Base-by-base conservation (phyloP, 2,329 filamentous ascomycete species). In the Huntiella omanensis region DNA sequence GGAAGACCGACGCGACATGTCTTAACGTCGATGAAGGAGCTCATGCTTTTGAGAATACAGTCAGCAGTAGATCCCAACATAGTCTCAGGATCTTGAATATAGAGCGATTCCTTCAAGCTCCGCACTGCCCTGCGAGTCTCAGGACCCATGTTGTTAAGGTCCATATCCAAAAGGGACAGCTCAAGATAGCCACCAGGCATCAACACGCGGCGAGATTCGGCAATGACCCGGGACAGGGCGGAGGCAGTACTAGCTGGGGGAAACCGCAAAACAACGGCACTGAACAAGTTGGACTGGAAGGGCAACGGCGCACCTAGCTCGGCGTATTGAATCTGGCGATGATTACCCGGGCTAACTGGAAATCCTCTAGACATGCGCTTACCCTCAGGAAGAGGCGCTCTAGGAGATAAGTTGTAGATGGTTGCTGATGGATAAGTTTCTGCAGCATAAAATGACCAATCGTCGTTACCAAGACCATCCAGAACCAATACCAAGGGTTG, bases 391-490 rank as follows among this genome's bases (percentile, higher is more conserved):
- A 69, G 54, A 36, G 69, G 69, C 35, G 69, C 65, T 22, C 71
- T 64, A 5, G 75, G 75, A 0, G 75, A 78, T 17, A 88, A 67
- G 56, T 87, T 85, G 64, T 83, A 88, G 51, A 91, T 80, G 2
- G 75, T 79, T 0, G 79, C 79, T 1, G 69, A 68, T 0, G 80
- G 79, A 52, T 88, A 88, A 1, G 81, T 85, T 56, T 87, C 75
- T 5, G 83, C 81, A 15, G 82, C 82, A 54, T 86, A 88, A 58
- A 84, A 87, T 0, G 83, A 87, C 83, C 83, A 91, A 56, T 91
- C 83, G 53, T 81, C 77, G 55, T 86, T 87, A n/a, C 83, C 83
- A 28, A 91, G 75, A 4, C 83, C 83, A 61, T 91, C 83, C 48
- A 91, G 70, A 13, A 91, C 79, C 3, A 91, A 68, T 19, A 91